A percentile compares a stretch with the other conserved stretches of the same genome.
Conservation (phyloP, 2,329 filamentous ascomycete genomes). For the Cordyceps tenuipes region DNA sequence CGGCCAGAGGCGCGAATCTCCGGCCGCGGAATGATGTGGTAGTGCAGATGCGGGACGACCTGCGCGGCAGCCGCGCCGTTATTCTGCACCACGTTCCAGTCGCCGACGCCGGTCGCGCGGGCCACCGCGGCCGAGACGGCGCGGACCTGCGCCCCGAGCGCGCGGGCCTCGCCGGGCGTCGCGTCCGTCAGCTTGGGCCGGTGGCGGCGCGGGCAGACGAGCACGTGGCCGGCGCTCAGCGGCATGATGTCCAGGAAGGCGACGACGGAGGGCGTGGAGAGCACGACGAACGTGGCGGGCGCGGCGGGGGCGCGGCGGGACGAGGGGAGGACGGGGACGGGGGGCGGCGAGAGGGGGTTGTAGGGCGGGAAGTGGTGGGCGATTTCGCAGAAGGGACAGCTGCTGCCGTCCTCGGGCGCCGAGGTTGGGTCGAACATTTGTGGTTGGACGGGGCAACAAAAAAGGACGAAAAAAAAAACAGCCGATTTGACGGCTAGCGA, state of each 20-base stretch:
- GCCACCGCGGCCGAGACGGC: constrained; percentile 65
- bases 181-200: constrained; percentile 70
- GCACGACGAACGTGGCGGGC: constrained; percentile 47
- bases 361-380: constrained; percentile 40
- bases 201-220: constrained; percentile 73
- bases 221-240: constrained; percentile 71
- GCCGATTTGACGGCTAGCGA: too few relatives aligned
- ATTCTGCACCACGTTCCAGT: constrained; percentile 98
- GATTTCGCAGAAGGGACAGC: constrained; percentile 58
- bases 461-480: background rate
- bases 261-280: constrained; percentile 68
- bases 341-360: constrained; percentile 35
- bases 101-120: constrained; percentile 59
- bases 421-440: constrained; percentile 29
- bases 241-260: constrained; percentile 94
- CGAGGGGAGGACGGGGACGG: constrained; percentile 25
- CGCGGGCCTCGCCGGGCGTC: constrained; percentile 50
- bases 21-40: constrained; percentile 85
- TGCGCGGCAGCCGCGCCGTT: constrained; percentile 86
- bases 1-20: constrained; percentile 48
- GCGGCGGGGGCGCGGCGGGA: constrained; percentile 18
- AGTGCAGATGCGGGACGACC: constrained; percentile 89
- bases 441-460: background rate
- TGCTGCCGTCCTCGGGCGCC: constrained; percentile 20
- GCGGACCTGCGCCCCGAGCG: constrained; percentile 61